Evolutionary conservation across 257 asterid genomes (phyloP), one percentile per base, ranked within the genome.

Genomic region (Capsicum rhomboideum): DNA sequence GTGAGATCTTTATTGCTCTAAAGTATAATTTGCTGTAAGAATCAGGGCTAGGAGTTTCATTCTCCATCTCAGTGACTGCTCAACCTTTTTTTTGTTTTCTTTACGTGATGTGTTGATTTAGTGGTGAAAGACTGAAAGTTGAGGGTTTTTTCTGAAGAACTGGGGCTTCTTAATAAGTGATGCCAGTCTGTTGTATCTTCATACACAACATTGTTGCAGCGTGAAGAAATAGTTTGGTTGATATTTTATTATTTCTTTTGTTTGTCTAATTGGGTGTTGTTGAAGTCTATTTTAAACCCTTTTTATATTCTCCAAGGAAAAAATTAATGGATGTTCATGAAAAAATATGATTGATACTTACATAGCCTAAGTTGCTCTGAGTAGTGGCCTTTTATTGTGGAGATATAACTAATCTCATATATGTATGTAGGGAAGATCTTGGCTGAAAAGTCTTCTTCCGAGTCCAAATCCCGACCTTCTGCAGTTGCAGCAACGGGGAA

Each of bases 401-500:
- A 28, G 63, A 75, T 42, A 29, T 54, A 9, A 84, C 86, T 89
- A 59, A 87, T 82, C 46, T 82, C 87, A 52, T 84, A 79, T 79
- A 82, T 86, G 85, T 83, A 86, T 90, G 90, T 88, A 93, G 99
- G 99, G 90, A 93, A 88, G 91, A 86, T 89, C 50, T 87, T 89
- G 88, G 90, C 90, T 85, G 93, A 87, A 82, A 93, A 91, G 89
- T 46, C 93, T 12, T 83, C 91, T 18, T 84, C 63, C 66, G 91
- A 93, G 72, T 87, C 95, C 74, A 90, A 89, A 50, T 86, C 87
- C 79, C 90, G 88, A 82, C 91, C 96, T 67, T 88, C 93, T 52
- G 83, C 87, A 64, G 94, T 90, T 79, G 91, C 94, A 50, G 90
- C 93, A 83, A 90, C 98, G 6, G 95, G 89, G 84, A 93, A 97